Evolutionary conservation across 2,329 filamentous ascomycete species (phyloP), one percentile per base, ranked within the genome.

Genomic region (Huntiella decipiens): DNA sequence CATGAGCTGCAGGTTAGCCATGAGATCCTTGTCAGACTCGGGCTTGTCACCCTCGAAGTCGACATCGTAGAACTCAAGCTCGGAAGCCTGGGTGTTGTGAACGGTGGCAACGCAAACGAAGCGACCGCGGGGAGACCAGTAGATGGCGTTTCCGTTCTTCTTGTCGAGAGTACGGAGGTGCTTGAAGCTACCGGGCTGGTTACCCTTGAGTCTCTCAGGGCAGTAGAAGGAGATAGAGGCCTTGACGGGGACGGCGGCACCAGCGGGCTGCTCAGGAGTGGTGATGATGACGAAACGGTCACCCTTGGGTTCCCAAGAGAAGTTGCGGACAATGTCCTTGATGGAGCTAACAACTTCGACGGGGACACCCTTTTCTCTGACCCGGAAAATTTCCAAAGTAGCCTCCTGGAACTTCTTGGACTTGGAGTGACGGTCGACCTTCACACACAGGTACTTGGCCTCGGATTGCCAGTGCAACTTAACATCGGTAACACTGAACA

Each of bases 391-490:
- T 63, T 98, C 91, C 33, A 98, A 75, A 54, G 93, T 96, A 31
- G 91, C 98, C 51, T 87, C 88, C 56, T 93, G 76, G 2, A 86
- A 94, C 67, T 96, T 98, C 73, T 96, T 96, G 48, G 87, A 95
- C 67, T 98, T 98, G 62, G 86, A 94, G 71, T 98, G 91, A 53
- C 91, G 76, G 63, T 98, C 91, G 48, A 98, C 91, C 74, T 98
- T 98, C 62, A 96, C 88, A 60, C 91, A 96, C 50, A 98, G 77
- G 60, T 95, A 98, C 51, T 81, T 74, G 47, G 79, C 83, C 52
- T 95, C 85, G 3, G 86, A 94, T 66, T 98, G 91, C 91, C 91
- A 98, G 71, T 98, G 91, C 13, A 98, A 75, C 69, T 96, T 98
- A 49, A 83, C 91, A 61, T 98, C 91, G 39, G 84, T 85, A 49